A percentile compares a stretch with the other conserved stretches of the same genome.
Evolutionary conservation across 345 rosid species (phyloP).

Genomic region (Trapa incisa): DNA sequence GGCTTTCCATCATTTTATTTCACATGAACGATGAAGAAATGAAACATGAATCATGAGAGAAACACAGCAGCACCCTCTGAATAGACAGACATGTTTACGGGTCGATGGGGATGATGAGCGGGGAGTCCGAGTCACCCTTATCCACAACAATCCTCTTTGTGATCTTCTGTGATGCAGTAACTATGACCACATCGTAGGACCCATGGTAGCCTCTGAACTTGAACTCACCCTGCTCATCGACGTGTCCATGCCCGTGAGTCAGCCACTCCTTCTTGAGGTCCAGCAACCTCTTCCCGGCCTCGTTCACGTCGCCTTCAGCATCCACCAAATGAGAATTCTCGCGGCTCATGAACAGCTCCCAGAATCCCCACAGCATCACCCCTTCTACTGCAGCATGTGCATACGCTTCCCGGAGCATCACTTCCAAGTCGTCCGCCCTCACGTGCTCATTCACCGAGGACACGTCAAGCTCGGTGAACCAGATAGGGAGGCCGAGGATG

Average conservation of each 20-base stretch:
- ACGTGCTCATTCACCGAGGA: constrained; percentile 63
- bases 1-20: neutral
- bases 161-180: constrained; percentile 22
- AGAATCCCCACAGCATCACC: constrained; percentile 91
- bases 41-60: neutral
- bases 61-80: neutral
- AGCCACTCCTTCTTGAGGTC: constrained; percentile 73
- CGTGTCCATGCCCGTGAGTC: constrained; percentile 32
- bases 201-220: constrained; percentile 86
- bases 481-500: constrained; percentile 68
- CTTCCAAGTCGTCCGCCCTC: constrained; percentile 87
- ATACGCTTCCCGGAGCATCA: constrained; percentile 79
- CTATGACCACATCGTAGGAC: constrained; percentile 37
- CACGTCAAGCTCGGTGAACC: constrained; percentile 95
- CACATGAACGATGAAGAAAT: neutral
- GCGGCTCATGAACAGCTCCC: constrained; percentile 95
- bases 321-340: constrained; percentile 62
- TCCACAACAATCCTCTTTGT: constrained; percentile 47
- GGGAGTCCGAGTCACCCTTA: constrained; percentile 41
- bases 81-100: constrained; percentile 10
- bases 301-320: constrained; percentile 82
- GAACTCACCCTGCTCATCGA: constrained; percentile 46
- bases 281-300: constrained; percentile 66
- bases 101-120: constrained; percentile 38
- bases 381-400: constrained; percentile 93